Conservation (phyloP, 225 moss, liverwort and hornwort genomes). For the Sphagnum tenellum region DNA sequence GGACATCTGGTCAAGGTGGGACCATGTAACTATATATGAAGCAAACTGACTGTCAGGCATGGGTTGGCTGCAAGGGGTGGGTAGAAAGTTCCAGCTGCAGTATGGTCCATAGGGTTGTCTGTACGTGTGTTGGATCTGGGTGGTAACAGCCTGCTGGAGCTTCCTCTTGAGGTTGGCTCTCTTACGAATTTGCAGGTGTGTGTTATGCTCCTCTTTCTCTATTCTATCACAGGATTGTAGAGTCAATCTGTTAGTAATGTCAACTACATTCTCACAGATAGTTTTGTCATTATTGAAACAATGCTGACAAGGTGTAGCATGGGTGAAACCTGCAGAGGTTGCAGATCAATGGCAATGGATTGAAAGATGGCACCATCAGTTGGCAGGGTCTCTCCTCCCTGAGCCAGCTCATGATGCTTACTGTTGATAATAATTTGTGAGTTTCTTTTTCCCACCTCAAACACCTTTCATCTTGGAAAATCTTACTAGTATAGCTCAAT, state of each 20-base stretch:
- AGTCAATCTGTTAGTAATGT: no score
- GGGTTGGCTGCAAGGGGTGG: slow-evolving; percentile 68
- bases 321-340: slow-evolving; percentile 55
- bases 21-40: slow-evolving; percentile 3
- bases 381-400: slow-evolving; percentile 64
- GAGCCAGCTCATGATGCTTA: slow-evolving; percentile 57
- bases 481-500: background rate
- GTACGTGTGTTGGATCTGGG: slow-evolving; percentile 82
- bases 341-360: slow-evolving; percentile 62
- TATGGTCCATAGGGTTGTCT: slow-evolving; percentile 72
- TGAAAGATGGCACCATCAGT: slow-evolving; percentile 50
- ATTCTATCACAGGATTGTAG: no score
- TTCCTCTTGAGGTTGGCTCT: slow-evolving; percentile 50
- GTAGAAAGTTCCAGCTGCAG: slow-evolving; percentile 81
- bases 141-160: slow-evolving; percentile 56
- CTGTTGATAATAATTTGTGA: slow-evolving; percentile 80
- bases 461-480: background rate
- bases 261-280: no score
- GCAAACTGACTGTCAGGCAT: slow-evolving; percentile 41
- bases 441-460: slow-evolving; percentile 13
- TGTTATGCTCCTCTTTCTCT: slow-evolving; percentile 1
- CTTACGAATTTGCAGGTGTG: slow-evolving; percentile 72
- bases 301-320: background rate
- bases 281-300: background rate
- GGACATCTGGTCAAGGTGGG: background rate